Percentiles rank a stretch among this genome's conserved stretches.
Evolutionary conservation across 73 alveolate genomes (phyloP).

Genomic region (Tetrahymena malaccensis): DNA sequence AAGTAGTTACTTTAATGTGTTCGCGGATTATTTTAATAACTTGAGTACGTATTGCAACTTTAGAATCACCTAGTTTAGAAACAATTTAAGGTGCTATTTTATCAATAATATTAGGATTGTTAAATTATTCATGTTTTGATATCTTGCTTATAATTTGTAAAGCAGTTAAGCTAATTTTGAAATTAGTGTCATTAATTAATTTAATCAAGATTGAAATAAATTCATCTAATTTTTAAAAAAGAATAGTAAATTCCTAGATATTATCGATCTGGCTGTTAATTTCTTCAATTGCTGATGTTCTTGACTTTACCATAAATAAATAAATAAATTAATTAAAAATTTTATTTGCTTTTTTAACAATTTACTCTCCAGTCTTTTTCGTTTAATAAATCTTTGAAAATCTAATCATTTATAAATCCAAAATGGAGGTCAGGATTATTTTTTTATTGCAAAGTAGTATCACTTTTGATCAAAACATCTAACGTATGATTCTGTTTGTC

Average conservation of each 20-base stretch:
- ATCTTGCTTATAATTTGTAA: background rate
- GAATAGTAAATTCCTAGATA: background rate
- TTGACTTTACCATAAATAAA: background rate
- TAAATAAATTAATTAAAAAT: no score
- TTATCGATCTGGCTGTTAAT: background rate
- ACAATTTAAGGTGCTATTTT: background rate
- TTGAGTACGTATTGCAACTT: background rate
- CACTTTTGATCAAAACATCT: background rate
- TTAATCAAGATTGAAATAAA: background rate
- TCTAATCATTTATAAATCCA: background rate
- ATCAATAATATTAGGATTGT: background rate
- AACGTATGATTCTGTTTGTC: background rate
- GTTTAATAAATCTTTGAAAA: background rate
- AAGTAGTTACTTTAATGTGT: background rate
- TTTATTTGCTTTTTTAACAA: background rate
- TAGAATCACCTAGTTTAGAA: background rate
- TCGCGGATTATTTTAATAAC: background rate
- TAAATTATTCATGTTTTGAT: background rate
- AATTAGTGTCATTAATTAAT: background rate
- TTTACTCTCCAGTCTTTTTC: background rate
- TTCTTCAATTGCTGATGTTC: background rate
- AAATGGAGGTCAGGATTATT: background rate
- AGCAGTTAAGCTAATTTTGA: background rate
- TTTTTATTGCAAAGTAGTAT: background rate
- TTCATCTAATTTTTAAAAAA: background rate